phyloP scores from a whole-genome alignment of 2,329 filamentous ascomycete species.

The Penicillium italicum region DNA sequence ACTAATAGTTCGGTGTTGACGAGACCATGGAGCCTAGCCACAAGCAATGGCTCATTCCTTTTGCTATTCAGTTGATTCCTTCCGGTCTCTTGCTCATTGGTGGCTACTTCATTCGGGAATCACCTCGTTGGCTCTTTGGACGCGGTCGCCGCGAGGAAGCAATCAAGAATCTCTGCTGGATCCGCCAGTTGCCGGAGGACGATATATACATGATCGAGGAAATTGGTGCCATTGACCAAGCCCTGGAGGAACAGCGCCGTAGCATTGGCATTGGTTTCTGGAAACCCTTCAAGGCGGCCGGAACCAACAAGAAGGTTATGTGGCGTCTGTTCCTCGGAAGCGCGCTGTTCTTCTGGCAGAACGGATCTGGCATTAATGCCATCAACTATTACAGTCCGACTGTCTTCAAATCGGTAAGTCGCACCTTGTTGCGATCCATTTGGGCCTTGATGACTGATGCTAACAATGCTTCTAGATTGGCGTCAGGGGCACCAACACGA shows the following conservation, averaged over 20 bases:
- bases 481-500: conserved; percentile 56
- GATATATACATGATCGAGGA: conserved; percentile 69
- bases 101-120: conserved; percentile 60
- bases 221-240: conserved; percentile 65
- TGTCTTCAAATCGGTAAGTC: conserved; percentile 53
- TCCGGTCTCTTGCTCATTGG: conserved; percentile 49
- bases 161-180: conserved; percentile 50
- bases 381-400: conserved; percentile 73
- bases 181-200: conserved; percentile 41
- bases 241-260: conserved; percentile 61
- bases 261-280: conserved; percentile 69
- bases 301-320: conserved; percentile 56
- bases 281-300: conserved; percentile 62
- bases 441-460: not conserved
- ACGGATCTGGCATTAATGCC: conserved; percentile 71
- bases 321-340: conserved; percentile 71
- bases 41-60: conserved; percentile 43
- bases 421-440: not conserved
- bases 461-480: conserved; percentile 47
- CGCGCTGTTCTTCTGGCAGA: conserved; percentile 76
- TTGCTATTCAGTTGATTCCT: conserved; percentile 42
- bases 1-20: conserved; percentile 51
- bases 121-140: conserved; percentile 66
- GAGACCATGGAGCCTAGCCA: conserved; percentile 33
- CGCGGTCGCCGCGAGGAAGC: conserved; percentile 66